A percentile compares a stretch with the other conserved stretches of the same genome.
Evolutionary conservation across 306 rosid species (phyloP).

Genomic region (Lathyrus tuberosus): DNA sequence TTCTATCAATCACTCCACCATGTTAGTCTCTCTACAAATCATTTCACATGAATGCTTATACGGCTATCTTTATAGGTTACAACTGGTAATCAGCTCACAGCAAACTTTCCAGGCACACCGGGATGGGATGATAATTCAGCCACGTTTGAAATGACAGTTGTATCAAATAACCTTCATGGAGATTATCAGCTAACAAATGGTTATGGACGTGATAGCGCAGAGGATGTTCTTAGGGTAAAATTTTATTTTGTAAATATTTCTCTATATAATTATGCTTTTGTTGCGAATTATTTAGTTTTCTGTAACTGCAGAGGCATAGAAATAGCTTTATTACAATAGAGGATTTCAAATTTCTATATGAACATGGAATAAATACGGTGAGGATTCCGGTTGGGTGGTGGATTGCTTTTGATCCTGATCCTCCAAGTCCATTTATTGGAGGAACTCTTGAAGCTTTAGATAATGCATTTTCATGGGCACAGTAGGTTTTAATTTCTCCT

Average conservation of each 20-base stretch:
- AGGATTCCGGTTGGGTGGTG: conserved; percentile 99
- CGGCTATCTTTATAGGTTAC: conserved; percentile 57
- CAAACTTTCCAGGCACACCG: conserved; percentile 73
- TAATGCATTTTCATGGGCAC: conserved; percentile 95
- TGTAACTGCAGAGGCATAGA: conserved; percentile 80
- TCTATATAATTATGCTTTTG: conserved; percentile 3
- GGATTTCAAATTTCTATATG: conserved; percentile 79
- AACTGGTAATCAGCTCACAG: conserved; percentile 61
- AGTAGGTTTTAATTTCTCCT: conserved; percentile 60
- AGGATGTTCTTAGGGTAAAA: conserved; percentile 70
- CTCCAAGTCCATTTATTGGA: conserved; percentile 86
- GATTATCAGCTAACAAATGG: conserved; percentile 96
- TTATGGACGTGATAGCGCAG: conserved; percentile 64
- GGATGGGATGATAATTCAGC: conserved; percentile 91
- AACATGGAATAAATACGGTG: conserved; percentile 90
- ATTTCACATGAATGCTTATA: conserved; percentile 31
- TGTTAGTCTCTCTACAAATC: conserved; percentile 26
- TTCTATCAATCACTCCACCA: not conserved
- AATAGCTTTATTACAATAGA: conserved; percentile 70
- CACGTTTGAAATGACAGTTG: conserved; percentile 73
- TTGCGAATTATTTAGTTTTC: conserved; percentile 19
- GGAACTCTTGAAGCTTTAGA: conserved; percentile 90
- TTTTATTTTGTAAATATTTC: conserved; percentile 12
- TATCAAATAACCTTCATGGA: conserved; percentile 70
- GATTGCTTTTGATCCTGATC: conserved; percentile 97